Conservation (phyloP, 345 rosid species). For the Salix purpurea region DNA sequence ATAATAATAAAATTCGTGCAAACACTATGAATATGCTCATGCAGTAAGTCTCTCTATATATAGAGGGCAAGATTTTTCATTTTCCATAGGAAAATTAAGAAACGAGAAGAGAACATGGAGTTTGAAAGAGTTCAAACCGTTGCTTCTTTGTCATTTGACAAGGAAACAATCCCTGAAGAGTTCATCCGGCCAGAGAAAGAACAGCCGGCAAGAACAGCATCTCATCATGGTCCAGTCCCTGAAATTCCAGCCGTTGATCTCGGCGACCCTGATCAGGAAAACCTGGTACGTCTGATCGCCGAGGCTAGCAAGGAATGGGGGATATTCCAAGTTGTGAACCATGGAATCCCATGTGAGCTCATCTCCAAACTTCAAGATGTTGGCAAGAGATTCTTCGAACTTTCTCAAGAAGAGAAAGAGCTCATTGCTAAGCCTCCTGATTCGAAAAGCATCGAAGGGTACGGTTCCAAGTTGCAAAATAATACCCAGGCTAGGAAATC, state of each 20-base stretch:
- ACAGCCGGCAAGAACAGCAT: background rate
- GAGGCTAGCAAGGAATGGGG: background rate
- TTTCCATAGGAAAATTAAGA: background rate
- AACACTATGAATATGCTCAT: no score
- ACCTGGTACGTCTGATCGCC: background rate
- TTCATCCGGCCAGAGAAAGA: background rate
- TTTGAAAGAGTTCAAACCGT: background rate
- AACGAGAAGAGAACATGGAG: background rate
- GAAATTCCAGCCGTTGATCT: background rate
- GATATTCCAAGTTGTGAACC: background rate
- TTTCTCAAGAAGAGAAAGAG: background rate
- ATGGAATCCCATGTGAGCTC: background rate
- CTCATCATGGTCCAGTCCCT: background rate
- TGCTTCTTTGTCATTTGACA: background rate
- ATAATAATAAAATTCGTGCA: no score
- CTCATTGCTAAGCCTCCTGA: background rate
- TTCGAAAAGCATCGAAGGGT: constrained; percentile 27
- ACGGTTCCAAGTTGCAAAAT: constrained; percentile 56
- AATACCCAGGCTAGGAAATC: constrained; percentile 51
- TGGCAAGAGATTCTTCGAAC: background rate
- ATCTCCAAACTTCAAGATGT: background rate
- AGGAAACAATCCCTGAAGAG: background rate
- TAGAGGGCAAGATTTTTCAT: background rate
- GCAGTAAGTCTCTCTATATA: background rate
- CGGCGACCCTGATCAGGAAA: background rate